A percentile compares a stretch with the other conserved stretches of the same genome.
Conservation (phyloP, 192 early-diverging fungal species). For the Coemansia sp. region DNA sequence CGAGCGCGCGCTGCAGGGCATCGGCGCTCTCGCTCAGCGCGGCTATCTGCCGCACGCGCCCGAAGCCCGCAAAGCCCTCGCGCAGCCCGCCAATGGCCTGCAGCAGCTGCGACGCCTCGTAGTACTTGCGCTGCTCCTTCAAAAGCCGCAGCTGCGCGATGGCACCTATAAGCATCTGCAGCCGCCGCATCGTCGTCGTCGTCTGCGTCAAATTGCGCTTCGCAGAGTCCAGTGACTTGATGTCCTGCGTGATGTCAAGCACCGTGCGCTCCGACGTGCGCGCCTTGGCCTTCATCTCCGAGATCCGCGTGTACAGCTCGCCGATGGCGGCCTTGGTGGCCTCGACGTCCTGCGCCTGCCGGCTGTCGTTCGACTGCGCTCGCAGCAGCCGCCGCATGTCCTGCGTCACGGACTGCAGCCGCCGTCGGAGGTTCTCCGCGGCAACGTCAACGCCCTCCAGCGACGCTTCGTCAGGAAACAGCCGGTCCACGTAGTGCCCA, state of each 20-base stretch:
- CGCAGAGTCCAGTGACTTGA: slow-evolving; percentile 90
- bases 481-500: slow-evolving; percentile 73
- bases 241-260: slow-evolving; percentile 94
- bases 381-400: slow-evolving; percentile 74
- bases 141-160: slow-evolving; percentile 71
- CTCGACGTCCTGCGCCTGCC: slow-evolving; percentile 64
- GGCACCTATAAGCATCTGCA: slow-evolving; percentile 86
- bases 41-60: slow-evolving; percentile 74
- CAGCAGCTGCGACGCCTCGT: slow-evolving; percentile 76
- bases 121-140: slow-evolving; percentile 69
- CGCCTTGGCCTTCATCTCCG: slow-evolving; percentile 84
- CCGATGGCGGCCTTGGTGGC: slow-evolving; percentile 72
- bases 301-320: slow-evolving; percentile 72
- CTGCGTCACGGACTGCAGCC: slow-evolving; percentile 60
- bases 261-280: slow-evolving; percentile 84
- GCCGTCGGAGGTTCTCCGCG: slow-evolving; percentile 58
- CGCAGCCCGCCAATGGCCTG: slow-evolving; percentile 79
- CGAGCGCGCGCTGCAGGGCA: slow-evolving; percentile 63
- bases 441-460: slow-evolving; percentile 62
- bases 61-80: slow-evolving; percentile 73
- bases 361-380: slow-evolving; percentile 60
- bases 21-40: slow-evolving; percentile 63
- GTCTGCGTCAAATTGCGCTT: slow-evolving; percentile 87
- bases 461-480: slow-evolving; percentile 67
- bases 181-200: slow-evolving; percentile 76